Base-by-base conservation (phyloP, 305 asterid species). In the Euphrasia arctica region DNA sequence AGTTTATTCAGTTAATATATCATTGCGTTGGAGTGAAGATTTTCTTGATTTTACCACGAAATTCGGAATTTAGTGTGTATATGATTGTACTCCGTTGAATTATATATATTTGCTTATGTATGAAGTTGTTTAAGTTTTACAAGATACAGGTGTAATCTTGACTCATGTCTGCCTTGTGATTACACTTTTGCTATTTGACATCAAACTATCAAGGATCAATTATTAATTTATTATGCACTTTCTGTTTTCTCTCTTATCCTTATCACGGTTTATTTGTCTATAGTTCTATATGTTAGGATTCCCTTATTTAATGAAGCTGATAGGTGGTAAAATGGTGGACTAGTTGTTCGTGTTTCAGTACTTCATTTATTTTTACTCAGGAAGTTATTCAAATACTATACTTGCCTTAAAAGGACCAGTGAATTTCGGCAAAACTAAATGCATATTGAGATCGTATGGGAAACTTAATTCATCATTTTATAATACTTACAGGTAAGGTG, bases 401-500 rank as follows among this genome's bases (percentile, higher is more conserved):
- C 4, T 3, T 64, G 25, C 60, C 57, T 56, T 54, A 43, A 43
- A 43, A 43, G 1, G 0, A 12, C 51, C 43, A 8, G 10, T 7
- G 43, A 8, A 0, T 8, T 39, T 39, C 9, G 43, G 43, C 43
- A 39, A 7, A 39, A 39, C 10, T 39, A 39, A 39, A 39, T 39
- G 43, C 43, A 8, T 39, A 12, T 47, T n/a, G 15, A 12, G 15
- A 47, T 47, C 43, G 11, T 47, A 47, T 47, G 51, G 18, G 3
- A 47, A 47, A 12, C 51, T 12, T 47, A 47, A 2, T 12, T 47
- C 31, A 14, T 70, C 22, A n/a, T n/a, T n/a, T n/a, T n/a, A n/a
- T n/a, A 18, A 70, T 60, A 60, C 71, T 62, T 56, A 59, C 90
- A 87, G 97, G 95, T 25, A 90, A 85, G 80, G 82, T 85, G 64